Base-by-base conservation (phyloP, 164 flowering plant genomes). In the Stephania cephalantha region DNA sequence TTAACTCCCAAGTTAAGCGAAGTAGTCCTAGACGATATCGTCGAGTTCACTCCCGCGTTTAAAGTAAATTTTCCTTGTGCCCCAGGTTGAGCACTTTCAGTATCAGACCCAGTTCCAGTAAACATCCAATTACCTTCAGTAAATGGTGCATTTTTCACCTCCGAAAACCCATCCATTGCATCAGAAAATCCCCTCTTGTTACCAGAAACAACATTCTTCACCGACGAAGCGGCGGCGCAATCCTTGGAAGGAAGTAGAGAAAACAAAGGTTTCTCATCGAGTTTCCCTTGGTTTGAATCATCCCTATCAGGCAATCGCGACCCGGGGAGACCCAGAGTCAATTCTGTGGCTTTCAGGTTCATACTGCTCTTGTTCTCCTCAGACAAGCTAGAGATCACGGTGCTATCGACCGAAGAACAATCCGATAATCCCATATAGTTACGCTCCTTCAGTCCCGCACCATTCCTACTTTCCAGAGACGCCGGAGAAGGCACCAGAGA, bases 321-420 rank as follows among this genome's bases (percentile, higher is more conserved):
- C 72, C 97, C 97, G 44, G 99, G 99, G 77, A 91, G 97, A 68
- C 99, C 99, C 68, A 95, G 96, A 78, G 93, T 88, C 76, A 95
- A 75, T 77, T 95, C 98, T 17, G 98, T 95, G 20, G 95, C 97
- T 78, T 88, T 90, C 68, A 95, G 71, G 83, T 93, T 90, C 64
- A 94, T 77, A 70, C 81, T 84, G 74, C 50, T 82, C 73, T 85
- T 85, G 46, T 80, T 85, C 55, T 81, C 90, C 65, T 87, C 87
- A 1, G 87, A 80, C 61, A 79, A 80, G 77, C 85, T 80, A 0
- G 91, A 83, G 46, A 85, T 84, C 3, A 85, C 78, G 13, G 93
- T 88, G 80, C 98, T 91, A 73, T 90, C 98, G 22, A 85, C 94
- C 5, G 96, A 91, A 70, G 98, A 92, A 77, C 88, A 88, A 63